A percentile compares a stretch with the other conserved stretches of the same genome.
Conservation (phyloP, 202 grass and related monocot species). For the Hordeum pubiflorum region DNA sequence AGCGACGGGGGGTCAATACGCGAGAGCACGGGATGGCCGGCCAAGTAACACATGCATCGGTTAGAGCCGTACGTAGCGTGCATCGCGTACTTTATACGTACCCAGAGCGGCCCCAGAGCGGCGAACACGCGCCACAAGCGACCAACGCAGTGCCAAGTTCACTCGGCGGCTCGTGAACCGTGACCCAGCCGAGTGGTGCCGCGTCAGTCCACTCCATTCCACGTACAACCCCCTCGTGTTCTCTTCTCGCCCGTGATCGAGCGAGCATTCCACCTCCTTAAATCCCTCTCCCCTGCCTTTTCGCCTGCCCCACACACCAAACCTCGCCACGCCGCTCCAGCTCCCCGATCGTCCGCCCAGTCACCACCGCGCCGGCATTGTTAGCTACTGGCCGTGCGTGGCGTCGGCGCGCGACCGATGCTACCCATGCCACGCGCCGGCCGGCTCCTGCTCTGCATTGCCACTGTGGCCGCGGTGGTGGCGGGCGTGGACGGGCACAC, state of each 20-base stretch:
- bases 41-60: no score
- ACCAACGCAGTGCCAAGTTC: constrained; percentile 22
- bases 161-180: constrained; percentile 37
- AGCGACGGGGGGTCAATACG: background rate
- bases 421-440: constrained; percentile 11
- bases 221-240: constrained; percentile 18
- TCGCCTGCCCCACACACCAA: background rate
- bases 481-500: constrained; percentile 42
- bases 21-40: background rate
- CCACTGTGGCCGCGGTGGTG: constrained; percentile 13
- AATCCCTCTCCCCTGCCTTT: constrained; percentile 9
- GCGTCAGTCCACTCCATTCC: constrained; percentile 3
- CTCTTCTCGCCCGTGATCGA: constrained; percentile 44
- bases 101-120: constrained; percentile 21
- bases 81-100: constrained; percentile 9
- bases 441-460: constrained; percentile 17
- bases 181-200: background rate
- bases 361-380: background rate
- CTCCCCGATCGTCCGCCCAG: background rate
- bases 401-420: background rate
- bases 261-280: constrained; percentile 14
- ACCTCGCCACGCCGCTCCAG: constrained; percentile 10
- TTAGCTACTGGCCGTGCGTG: background rate
- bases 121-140: constrained; percentile 15
- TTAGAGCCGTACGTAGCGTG: background rate